phyloP scores from a whole-genome alignment of 108 stramenopile species.

The Pseudonitzschia multiseries region DNA sequence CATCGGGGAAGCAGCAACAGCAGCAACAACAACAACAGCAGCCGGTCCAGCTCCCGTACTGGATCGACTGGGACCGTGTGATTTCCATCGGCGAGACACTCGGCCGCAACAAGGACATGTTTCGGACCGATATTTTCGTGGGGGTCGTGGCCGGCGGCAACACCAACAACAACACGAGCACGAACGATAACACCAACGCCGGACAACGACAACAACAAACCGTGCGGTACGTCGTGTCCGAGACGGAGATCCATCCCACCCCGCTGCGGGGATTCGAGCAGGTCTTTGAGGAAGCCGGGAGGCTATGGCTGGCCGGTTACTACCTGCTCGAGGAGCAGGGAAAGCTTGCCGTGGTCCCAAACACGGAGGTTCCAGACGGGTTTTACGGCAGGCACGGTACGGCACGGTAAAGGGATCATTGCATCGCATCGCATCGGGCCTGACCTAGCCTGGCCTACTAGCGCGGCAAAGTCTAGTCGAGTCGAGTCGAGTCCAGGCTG shows the following conservation, averaged over 20 bases:
- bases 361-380: neutral
- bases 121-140: conserved; percentile 28
- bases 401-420: too few relatives aligned
- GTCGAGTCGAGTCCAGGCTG: too few relatives aligned
- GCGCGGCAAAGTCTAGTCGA: too few relatives aligned
- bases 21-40: neutral
- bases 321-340: neutral
- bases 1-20: neutral
- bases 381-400: neutral
- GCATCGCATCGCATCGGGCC: too few relatives aligned
- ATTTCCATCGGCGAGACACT: conserved; percentile 9
- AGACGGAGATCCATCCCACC: conserved; percentile 24
- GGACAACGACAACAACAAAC: neutral
- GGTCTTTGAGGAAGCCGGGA: conserved; percentile 19
- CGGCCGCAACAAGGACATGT: conserved; percentile 25
- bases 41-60: conserved; percentile 7
- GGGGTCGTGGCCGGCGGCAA: neutral
- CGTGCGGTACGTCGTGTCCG: conserved; percentile 16
- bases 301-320: conserved; percentile 30
- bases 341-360: neutral
- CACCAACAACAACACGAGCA: neutral
- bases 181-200: neutral
- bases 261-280: neutral
- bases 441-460: too few relatives aligned
- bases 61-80: conserved; percentile 22